Evolutionary conservation across 495 filamentous ascomycete species (phyloP).

Genomic region (Penicillium nucicola): DNA sequence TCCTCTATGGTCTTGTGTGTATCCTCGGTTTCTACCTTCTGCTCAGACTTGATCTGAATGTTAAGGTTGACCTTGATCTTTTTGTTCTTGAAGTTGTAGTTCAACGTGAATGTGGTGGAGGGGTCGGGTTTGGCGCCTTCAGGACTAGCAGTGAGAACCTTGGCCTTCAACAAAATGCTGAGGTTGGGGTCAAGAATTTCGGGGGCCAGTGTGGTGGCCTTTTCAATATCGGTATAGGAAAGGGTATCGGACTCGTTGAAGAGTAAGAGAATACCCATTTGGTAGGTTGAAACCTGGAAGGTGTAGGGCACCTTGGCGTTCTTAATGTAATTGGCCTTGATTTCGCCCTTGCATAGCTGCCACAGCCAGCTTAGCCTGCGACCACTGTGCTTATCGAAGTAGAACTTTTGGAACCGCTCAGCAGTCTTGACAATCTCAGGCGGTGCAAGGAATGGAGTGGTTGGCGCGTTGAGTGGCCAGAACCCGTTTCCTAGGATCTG

Average conservation of each 20-base stretch:
- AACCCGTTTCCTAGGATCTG: slow-evolving; percentile 93
- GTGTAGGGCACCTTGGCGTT: slow-evolving; percentile 86
- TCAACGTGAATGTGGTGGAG: slow-evolving; percentile 73
- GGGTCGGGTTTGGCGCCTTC: slow-evolving; percentile 72
- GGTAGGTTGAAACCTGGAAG: slow-evolving; percentile 96
- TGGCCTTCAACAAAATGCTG: slow-evolving; percentile 82
- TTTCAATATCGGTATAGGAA: slow-evolving; percentile 80
- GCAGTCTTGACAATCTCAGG: slow-evolving; percentile 80
- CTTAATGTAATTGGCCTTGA: slow-evolving; percentile 90
- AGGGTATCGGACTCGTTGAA: slow-evolving; percentile 91
- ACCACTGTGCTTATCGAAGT: slow-evolving; percentile 92
- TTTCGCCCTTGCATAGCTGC: slow-evolving; percentile 96
- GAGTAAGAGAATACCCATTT: slow-evolving; percentile 94
- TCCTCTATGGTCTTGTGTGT: slow-evolving; percentile 99
- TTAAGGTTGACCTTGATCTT: slow-evolving; percentile 97
- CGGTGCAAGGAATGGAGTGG: slow-evolving; percentile 81
- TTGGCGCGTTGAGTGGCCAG: slow-evolving; percentile 88
- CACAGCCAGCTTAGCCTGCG: slow-evolving; percentile 97
- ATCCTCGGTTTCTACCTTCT: slow-evolving; percentile 91
- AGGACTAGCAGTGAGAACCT: slow-evolving; percentile 68
- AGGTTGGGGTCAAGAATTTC: slow-evolving; percentile 85
- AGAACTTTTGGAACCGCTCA: slow-evolving; percentile 86
- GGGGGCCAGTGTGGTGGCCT: slow-evolving; percentile 69
- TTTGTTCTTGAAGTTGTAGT: slow-evolving; percentile 95
- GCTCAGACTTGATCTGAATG: slow-evolving; percentile 87